phyloP scores from a whole-genome alignment of 768 basidiomycete genomes.

The Pluteus cervinus region DNA sequence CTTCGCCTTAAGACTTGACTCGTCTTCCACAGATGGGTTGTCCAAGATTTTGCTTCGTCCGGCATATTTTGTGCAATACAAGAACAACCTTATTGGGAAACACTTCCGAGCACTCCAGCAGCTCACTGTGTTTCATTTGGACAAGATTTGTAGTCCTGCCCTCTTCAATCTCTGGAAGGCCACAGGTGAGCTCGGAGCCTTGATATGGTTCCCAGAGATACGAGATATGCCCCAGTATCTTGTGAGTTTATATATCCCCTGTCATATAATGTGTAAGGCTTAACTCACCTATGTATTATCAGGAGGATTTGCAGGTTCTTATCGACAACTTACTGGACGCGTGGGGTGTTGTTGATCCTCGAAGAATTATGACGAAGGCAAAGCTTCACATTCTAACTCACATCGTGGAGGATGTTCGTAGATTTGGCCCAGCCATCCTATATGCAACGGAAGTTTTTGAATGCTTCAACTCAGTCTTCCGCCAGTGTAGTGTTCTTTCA shows the following conservation, averaged over 20 bases:
- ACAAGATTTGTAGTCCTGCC: constrained; percentile 11
- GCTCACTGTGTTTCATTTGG: constrained; percentile 21
- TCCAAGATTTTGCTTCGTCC: too few relatives aligned
- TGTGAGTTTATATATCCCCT: too few relatives aligned
- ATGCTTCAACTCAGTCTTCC: constrained; percentile 34
- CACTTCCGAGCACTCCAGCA: constrained; percentile 29
- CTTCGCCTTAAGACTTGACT: constrained; percentile 20
- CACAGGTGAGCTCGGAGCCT: constrained; percentile 20
- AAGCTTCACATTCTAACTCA: constrained; percentile 39
- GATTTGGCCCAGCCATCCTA: constrained; percentile 35
- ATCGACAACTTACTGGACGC: too few relatives aligned
- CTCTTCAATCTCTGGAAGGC: constrained; percentile 24
- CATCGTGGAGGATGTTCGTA: constrained; percentile 25
- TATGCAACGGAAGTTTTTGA: constrained; percentile 40
- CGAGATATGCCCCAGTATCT: constrained; percentile 19
- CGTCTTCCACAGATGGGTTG: constrained; percentile 17
- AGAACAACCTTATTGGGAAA: constrained; percentile 26
- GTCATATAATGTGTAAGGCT: too few relatives aligned
- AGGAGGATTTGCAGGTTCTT: too few relatives aligned
- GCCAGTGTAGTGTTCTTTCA: constrained; percentile 22
- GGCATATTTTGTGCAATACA: constrained; percentile 25
- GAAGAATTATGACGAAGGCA: constrained; percentile 39
- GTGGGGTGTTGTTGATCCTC: too few relatives aligned
- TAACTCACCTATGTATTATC: too few relatives aligned
- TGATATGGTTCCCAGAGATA: constrained; percentile 25